A percentile compares a stretch with the other conserved stretches of the same genome.
Conservation (phyloP, 208 protist genomes). For the Trichomonas gallinae region DNA sequence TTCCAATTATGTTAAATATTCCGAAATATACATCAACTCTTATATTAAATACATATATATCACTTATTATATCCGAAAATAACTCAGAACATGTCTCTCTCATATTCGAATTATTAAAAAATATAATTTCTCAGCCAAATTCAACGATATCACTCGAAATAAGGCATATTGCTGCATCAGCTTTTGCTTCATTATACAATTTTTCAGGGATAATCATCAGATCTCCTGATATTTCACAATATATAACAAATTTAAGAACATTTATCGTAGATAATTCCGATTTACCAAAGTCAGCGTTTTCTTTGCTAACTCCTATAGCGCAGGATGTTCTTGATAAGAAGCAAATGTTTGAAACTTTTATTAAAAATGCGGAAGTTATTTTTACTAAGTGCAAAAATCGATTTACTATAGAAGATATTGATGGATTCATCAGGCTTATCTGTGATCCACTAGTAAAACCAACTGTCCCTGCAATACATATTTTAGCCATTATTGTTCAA, state of each 20-base stretch:
- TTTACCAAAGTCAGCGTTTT: neutral
- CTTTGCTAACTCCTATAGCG: neutral
- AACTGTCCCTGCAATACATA: neutral
- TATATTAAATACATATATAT: neutral
- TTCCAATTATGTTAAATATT: neutral
- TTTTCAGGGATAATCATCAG: neutral
- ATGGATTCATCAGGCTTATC: neutral
- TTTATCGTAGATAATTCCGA: neutral
- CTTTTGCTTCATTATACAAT: neutral
- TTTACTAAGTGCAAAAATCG: neutral
- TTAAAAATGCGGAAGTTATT: neutral
- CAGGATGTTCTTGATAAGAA: neutral
- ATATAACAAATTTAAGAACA: neutral
- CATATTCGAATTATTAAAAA: neutral
- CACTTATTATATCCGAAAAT: neutral
- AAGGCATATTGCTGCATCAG: neutral
- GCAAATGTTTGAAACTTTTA: neutral
- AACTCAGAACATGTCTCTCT: neutral
- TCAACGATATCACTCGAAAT: neutral
- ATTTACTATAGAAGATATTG: neutral
- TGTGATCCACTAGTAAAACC: neutral
- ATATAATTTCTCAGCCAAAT: neutral
- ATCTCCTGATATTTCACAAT: neutral
- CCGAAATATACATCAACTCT: neutral
- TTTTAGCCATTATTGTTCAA: neutral